Evolutionary conservation across 164 flowering plant genomes (phyloP).

Genomic region (Nymphaea colorata): DNA sequence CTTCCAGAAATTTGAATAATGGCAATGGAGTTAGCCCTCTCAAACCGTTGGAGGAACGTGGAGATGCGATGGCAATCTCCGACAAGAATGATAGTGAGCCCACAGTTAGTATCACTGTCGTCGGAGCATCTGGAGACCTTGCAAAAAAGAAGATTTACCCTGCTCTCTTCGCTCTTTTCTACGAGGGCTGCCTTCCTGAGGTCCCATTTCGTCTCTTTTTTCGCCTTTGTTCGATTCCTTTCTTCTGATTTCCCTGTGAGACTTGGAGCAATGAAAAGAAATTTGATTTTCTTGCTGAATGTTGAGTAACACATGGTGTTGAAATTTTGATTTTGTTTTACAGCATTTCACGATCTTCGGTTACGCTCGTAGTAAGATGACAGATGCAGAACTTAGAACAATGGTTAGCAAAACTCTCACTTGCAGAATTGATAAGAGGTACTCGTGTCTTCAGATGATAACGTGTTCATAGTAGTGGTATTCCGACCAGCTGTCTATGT

Average conservation of each 20-base stretch:
- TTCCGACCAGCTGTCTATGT: background rate
- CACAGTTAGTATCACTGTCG: constrained; percentile 75
- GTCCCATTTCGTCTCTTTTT: constrained; percentile 16
- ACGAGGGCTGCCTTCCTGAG: constrained; percentile 74
- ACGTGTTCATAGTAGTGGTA: background rate
- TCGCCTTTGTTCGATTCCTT: background rate
- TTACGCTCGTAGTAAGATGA: constrained; percentile 95
- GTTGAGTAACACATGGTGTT: background rate
- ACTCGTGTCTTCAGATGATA: background rate
- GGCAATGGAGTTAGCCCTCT: constrained; percentile 14
- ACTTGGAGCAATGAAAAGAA: background rate
- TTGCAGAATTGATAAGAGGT: constrained; percentile 92
- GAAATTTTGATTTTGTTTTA: background rate
- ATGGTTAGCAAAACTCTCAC: constrained; percentile 92
- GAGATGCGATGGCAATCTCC: background rate
- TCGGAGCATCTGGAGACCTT: constrained; percentile 98
- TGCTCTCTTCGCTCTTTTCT: constrained; percentile 85
- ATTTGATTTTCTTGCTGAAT: background rate
- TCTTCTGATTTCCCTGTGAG: background rate
- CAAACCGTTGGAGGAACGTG: constrained; percentile 5
- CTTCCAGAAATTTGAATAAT: constrained; percentile 28
- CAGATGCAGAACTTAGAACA: constrained; percentile 73
- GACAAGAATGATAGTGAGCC: constrained; percentile 16
- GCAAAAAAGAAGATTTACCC: constrained; percentile 97
- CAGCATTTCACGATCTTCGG: constrained; percentile 90